Evolutionary conservation across 2,329 filamentous ascomycete species (phyloP).

Genomic region (Leptographium wingfieldii): DNA sequence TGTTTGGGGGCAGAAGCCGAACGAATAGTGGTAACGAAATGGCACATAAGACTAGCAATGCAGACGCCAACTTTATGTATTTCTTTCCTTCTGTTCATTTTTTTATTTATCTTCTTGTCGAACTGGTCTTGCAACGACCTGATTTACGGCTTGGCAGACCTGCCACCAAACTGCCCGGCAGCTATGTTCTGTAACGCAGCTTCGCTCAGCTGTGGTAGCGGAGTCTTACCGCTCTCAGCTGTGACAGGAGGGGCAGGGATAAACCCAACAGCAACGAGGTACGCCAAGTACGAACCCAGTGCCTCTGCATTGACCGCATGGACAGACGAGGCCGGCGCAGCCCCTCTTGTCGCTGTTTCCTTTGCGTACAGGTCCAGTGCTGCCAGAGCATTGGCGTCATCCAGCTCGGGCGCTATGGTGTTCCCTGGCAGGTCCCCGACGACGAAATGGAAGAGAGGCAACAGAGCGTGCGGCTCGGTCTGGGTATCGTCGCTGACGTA

Average conservation of each 20-base stretch:
- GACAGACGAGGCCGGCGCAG: conserved; percentile 22
- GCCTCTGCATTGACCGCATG: conserved; percentile 46
- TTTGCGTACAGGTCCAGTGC: conserved; percentile 36
- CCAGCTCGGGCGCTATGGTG: conserved; percentile 60
- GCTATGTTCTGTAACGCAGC: not conserved
- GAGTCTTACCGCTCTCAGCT: not conserved
- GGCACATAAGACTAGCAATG: too few relatives aligned
- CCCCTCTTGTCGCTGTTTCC: conserved; percentile 19
- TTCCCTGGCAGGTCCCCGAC: conserved; percentile 56
- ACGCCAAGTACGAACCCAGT: conserved; percentile 51
- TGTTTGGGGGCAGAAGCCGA: too few relatives aligned
- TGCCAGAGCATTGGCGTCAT: conserved; percentile 54
- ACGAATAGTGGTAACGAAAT: too few relatives aligned
- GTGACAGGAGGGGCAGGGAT: conserved; percentile 30
- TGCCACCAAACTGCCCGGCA: not conserved
- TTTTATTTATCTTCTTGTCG: not conserved
- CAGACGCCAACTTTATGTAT: not conserved
- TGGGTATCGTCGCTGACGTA: conserved; percentile 51
- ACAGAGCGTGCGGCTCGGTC: conserved; percentile 43
- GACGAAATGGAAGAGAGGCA: conserved; percentile 65
- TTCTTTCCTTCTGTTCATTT: not conserved
- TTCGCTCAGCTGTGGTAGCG: conserved; percentile 1
- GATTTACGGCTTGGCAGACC: conserved; percentile 1
- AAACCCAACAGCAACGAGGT: conserved; percentile 50
- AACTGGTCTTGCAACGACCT: not conserved